These are phyloP conservation scores for Chrysoporthe puriensis DNA, from an alignment of 2,329 filamentous ascomycete species.

Conservation along the genomic window DNA sequence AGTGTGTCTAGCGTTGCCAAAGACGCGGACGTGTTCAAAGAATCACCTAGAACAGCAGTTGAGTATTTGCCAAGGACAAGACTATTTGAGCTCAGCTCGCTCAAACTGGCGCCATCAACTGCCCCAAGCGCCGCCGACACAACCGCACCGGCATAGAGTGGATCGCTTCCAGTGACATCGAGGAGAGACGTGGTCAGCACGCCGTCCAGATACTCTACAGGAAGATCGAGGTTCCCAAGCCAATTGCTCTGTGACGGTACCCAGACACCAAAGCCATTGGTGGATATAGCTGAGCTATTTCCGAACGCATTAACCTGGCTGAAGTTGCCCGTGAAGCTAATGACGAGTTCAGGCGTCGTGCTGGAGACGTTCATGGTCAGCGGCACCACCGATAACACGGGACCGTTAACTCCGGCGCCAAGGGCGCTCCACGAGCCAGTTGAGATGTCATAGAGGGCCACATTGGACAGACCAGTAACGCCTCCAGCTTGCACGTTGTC, in stretches of 20 bases:
- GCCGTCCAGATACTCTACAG: constrained; percentile 70
- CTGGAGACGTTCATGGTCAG: constrained; percentile 78
- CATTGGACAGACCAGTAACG: constrained; percentile 68
- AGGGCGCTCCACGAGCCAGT: constrained; percentile 75
- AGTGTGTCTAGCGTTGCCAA: constrained; percentile 52
- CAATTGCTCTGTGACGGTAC: constrained; percentile 84
- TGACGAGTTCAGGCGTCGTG: constrained; percentile 69
- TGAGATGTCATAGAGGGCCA: constrained; percentile 75
- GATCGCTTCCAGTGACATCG: constrained; percentile 63
- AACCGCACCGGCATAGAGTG: constrained; percentile 83
- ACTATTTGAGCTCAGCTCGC: constrained; percentile 30
- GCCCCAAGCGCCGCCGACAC: constrained; percentile 74
- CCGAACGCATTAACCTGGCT: constrained; percentile 70
- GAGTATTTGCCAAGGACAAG: constrained; percentile 56
- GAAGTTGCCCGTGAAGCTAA: constrained; percentile 83
- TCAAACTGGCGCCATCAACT: constrained; percentile 72
- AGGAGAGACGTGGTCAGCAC: constrained; percentile 70
- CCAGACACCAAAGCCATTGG: constrained; percentile 86
- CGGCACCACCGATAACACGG: constrained; percentile 74
- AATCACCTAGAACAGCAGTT: constrained; percentile 55
- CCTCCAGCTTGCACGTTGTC: constrained; percentile 68
- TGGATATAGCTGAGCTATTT: constrained; percentile 62
- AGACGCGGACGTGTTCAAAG: constrained; percentile 36
- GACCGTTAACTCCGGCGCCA: constrained; percentile 83
- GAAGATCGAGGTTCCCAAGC: constrained; percentile 76